Base-by-base conservation (phyloP, 352 stramenopile species). In the Phytophthora constricta region DNA sequence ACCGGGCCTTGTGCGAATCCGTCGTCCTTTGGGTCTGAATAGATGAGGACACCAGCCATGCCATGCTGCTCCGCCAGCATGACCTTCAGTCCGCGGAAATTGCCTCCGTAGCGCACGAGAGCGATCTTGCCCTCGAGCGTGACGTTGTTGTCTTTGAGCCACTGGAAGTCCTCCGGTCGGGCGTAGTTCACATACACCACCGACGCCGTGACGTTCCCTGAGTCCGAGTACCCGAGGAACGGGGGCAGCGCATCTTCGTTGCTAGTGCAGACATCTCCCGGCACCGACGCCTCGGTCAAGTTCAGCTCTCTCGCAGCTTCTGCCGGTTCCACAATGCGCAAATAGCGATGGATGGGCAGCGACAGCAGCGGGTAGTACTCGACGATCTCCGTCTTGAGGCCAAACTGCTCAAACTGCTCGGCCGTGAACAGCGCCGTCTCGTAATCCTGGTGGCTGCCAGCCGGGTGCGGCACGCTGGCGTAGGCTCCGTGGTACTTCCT, bases 171-270 rank as follows among this genome's bases (percentile, higher is more conserved):
- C 47, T 79, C 37, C 10, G 79, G 89, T 26, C 63, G 70, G 4
- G 84, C 90, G 50, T 91, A 91, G 69, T 97, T 96, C 27, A 77
- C 89, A 70, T 95, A 97, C 52, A 97, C 88, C 4, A 92, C 54
- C 3, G 81, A 70, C 5, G 68, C 72, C 14, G 70, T 82, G 19
- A 93, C 72, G 53, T 89, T 78, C 7, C 87, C 90, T 3, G 80
- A 81, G 0, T 79, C 80, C 9, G 77, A 78, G 74, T 96, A 97
- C 13, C 75, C 91, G 45, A 93, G 65, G 63, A 90, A 97, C 26
- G 86, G 77, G 74, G 74, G 89, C 53, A 80, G 72, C 62, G 72
- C 86, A 27, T 73, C 74, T 68, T 64, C 62, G 62, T 58, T 76
- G 63, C 55, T 87, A 60, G 68, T 83, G 47, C 93, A 84, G 8